A percentile compares a stretch with the other conserved stretches of the same genome.
phyloP scores from a whole-genome alignment of 148 eudicot genomes.

The Drosera capensis region DNA sequence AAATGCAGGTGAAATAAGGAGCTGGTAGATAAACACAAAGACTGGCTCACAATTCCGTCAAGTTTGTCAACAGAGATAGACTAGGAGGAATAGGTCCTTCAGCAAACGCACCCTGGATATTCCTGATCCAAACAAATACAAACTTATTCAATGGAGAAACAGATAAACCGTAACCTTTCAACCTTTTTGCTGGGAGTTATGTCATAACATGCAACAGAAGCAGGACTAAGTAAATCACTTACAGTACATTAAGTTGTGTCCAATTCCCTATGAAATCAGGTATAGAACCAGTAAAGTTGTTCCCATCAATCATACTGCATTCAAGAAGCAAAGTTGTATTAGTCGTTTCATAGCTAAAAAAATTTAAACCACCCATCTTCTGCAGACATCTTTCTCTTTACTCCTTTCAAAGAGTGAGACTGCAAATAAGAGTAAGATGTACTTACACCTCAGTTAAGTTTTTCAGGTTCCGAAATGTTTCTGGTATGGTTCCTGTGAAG shows the following conservation, averaged over 20 bases:
- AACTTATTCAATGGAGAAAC: too few relatives aligned
- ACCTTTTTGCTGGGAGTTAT: too few relatives aligned
- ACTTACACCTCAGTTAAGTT: slow-evolving; percentile 64
- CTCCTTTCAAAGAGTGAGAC: too few relatives aligned
- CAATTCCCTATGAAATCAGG: slow-evolving; percentile 66
- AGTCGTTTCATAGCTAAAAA: background rate
- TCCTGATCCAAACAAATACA: too few relatives aligned
- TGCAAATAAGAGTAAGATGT: background rate
- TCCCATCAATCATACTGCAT: slow-evolving; percentile 74
- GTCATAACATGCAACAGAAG: background rate
- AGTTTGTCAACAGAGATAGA: too few relatives aligned
- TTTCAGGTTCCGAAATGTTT: slow-evolving; percentile 33
- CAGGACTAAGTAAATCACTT: slow-evolving; percentile 13
- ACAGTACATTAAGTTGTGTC: slow-evolving; percentile 36
- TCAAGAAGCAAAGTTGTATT: slow-evolving; percentile 1
- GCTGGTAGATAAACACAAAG: too few relatives aligned
- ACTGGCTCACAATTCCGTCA: too few relatives aligned
- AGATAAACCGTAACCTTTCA: too few relatives aligned
- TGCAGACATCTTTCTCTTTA: too few relatives aligned
- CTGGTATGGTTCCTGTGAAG: slow-evolving; percentile 66
- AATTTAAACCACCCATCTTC: background rate
- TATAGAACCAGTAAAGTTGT: slow-evolving; percentile 42
- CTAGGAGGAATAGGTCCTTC: too few relatives aligned
- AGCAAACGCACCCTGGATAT: too few relatives aligned
- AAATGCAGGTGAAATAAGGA: too few relatives aligned